Base-by-base conservation (phyloP, 805 yeast species). In the Metschnikowia lochheadii region DNA sequence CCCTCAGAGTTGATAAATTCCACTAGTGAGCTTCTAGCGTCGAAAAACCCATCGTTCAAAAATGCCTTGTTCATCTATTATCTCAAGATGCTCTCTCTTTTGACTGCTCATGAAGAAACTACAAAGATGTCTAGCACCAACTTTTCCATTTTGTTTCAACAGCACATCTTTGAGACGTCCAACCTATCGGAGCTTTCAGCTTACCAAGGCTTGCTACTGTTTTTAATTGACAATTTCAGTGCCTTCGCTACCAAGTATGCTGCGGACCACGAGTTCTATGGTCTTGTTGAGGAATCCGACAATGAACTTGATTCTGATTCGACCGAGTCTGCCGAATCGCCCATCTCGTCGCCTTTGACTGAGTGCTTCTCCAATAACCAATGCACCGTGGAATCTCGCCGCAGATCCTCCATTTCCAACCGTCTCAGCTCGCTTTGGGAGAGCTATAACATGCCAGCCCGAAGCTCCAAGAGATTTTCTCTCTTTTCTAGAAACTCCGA, bases 141-240 rank as follows among this genome's bases (percentile, higher is more conserved):
- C 49, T 58, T 55, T 33, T 58, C 71, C 13, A 68, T 67, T 23
- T 63, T 68, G 29, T 68, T 67, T 52, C 70, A 65, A 49, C 72
- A 69, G 10, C 65, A 66, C 47, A 51, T 68, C 17, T 62, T 67
- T 40, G 54, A 53, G 29, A 52, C 59, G n/a, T 23, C 51, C 23
- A 45, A 41, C 7, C 50, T 56, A n/a, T 44, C 51, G 1, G 58
- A 52, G 15, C 54, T 57, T 34, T 47, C 46, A 32, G 42, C 50
- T 13, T 52, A 48, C 21, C 58, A 55, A 39, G 46, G 29, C 8
- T 43, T 57, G 18, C 49, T 56, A 18, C 50, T 54, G 49, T 45
- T 57, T 14, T 45, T 66, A 26, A 59, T 66, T 18, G 55, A 53
- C 33, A 51, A 62, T 39, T 50, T 42, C 31, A 51, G 52, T 40